Base-by-base conservation (phyloP, 2,329 filamentous ascomycete genomes). In the Canariomyces notabilis region DNA sequence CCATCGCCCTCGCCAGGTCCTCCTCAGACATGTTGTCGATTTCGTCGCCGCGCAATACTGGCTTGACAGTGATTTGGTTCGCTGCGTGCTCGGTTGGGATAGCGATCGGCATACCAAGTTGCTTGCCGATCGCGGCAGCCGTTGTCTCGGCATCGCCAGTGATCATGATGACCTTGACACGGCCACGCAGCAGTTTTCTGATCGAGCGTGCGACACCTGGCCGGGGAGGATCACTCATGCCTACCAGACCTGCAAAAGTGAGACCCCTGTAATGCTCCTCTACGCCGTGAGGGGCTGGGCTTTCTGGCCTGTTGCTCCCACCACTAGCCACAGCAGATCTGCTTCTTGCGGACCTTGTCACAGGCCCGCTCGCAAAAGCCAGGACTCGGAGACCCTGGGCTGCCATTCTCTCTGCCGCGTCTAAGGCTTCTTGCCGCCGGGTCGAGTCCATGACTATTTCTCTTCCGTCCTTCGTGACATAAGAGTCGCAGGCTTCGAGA, bases 91-190 rank as follows among this genome's bases (percentile, higher is more conserved):
- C 76, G 50, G 67, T 77, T 54, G 71, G 71, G 44, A 68, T 65
- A 9, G 75, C 77, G 46, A 97, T 80, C 2, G 83, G 82, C 88
- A 98, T 98, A 33, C 93, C 93, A n/a, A 98, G 76, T 61, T 95
- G 91, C 66, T 80, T 88, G 22, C 88, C 93, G 62, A 98, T 97
- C 0, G 93, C 93, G 37, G 96, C 75, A 2, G 93, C 93, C 2
- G 93, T 98, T 1, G 89, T 89, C 64, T 97, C 89, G 14, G 93
- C 89, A 65, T 98, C 93, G 48, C 93, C 93, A 8, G 93, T 98
- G 56, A 98, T 97, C 93, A 98, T 98, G 58, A 98, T 94, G 38
- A 98, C 88, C 65, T 89, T 93, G 52, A 98, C 93, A 32, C 91
- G 91, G 44, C 93, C 93, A 39, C 89, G 82, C 84, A 97, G 91